A percentile compares a stretch with the other conserved stretches of the same genome.
phyloP scores from a whole-genome alignment of 345 rosid species.

The Erysimum cheiranthoides region DNA sequence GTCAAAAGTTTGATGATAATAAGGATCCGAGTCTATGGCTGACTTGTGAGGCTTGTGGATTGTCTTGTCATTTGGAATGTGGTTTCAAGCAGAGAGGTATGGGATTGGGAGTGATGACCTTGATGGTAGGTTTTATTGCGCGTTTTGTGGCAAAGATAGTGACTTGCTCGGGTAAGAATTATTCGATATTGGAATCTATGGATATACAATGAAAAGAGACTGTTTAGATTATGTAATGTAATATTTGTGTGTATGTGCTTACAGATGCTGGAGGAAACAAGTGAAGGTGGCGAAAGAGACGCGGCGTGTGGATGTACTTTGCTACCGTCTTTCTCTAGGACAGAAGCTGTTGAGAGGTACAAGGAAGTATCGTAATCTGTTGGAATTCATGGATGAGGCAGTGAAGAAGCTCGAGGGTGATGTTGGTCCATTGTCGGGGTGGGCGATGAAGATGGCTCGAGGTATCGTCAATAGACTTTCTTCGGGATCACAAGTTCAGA shows the following conservation, averaged over 20 bases:
- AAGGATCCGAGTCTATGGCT: slow-evolving; percentile 98
- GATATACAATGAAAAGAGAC: background rate
- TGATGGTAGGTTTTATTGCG: slow-evolving; percentile 82
- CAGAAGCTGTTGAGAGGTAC: slow-evolving; percentile 75
- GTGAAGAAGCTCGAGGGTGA: slow-evolving; percentile 81
- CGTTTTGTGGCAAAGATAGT: slow-evolving; percentile 74
- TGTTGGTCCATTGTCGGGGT: slow-evolving; percentile 82
- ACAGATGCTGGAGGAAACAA: slow-evolving; percentile 95
- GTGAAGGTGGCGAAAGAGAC: slow-evolving; percentile 74
- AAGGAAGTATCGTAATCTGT: slow-evolving; percentile 56
- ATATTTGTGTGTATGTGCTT: slow-evolving; percentile 19
- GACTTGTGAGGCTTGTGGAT: slow-evolving; percentile 78
- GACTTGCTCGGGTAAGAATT: slow-evolving; percentile 80
- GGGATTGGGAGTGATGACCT: slow-evolving; percentile 67
- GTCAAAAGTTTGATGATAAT: slow-evolving; percentile 81
- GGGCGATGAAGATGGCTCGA: slow-evolving; percentile 84
- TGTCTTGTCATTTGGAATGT: slow-evolving; percentile 94
- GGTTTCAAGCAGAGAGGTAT: slow-evolving; percentile 69
- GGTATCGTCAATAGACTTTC: slow-evolving; percentile 91
- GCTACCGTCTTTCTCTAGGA: slow-evolving; percentile 81
- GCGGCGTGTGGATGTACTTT: slow-evolving; percentile 81
- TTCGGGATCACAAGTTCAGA: slow-evolving; percentile 77
- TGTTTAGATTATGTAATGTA: slow-evolving; percentile 16
- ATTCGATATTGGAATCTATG: background rate
- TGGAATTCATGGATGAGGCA: slow-evolving; percentile 71